Base-by-base conservation (phyloP, 2,329 filamentous ascomycete species). In the Diaporthe aspalathi region DNA sequence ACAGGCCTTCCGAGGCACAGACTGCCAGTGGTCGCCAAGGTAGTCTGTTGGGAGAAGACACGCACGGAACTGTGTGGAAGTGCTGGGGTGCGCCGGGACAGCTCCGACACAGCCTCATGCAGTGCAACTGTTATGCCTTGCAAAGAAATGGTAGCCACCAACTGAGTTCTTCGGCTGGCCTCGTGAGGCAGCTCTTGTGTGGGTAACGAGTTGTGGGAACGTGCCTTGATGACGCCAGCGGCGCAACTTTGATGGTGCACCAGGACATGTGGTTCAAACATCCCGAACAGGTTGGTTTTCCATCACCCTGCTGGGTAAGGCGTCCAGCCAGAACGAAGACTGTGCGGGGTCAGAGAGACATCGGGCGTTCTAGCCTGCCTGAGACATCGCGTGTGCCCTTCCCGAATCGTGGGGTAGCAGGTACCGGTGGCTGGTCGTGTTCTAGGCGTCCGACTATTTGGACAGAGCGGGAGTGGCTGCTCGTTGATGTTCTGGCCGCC, bases 391-490 rank as follows among this genome's bases (percentile, higher is more conserved):
- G 24, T 49, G 60, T 63, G 60, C 60, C 43, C 14, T 50, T 20
- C 45, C 60, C 29, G 45, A 65, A 50, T 50, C n/a, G 60, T 38
- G 45, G 60, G 45, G 60, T 35, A 20, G 45, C 45, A 22, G 43
- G 43, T 29, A 27, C 20, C 2, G 24, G 27, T 63, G 60, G 60
- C 43, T 63, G 60, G 43, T 12, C 8, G 17, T 24, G 20, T 16
- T 32, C 45, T 65, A n/a, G 29, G 60, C 11, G 60, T 49, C 60
- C 38, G 43, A 47, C 66, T 22, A n/a, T 52, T 35, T 24, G 16
- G 7, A 16, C 32, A 45, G 4, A 60, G 67, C 67, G 53, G 67
- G 67, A 50, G 54, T 68, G 67, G 67, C 67, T 68, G 53, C 32
- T 60, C 5, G 7, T 66, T 32, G 20, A 47, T 52, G 29, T 35